phyloP scores from a whole-genome alignment of 2,329 filamentous ascomycete species.

The Alternaria rosae region DNA sequence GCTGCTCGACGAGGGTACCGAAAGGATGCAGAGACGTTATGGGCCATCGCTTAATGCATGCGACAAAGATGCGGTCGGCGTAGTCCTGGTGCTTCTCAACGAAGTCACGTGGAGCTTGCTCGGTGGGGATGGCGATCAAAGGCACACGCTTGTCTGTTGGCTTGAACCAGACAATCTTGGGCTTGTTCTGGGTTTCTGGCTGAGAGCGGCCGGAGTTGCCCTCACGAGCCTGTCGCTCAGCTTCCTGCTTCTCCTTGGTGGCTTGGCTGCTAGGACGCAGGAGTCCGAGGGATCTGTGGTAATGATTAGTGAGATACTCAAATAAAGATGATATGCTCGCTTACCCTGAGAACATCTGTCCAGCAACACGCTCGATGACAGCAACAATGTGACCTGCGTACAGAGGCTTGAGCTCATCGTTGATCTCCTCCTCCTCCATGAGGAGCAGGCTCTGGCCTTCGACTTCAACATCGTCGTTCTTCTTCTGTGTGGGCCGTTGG shows the following conservation, averaged over 20 bases:
- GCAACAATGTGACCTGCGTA: conserved; percentile 98
- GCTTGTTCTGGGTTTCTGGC: conserved; percentile 90
- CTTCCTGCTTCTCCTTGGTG: conserved; percentile 99
- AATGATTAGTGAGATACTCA: conserved; percentile 14
- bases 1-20: conserved; percentile 94
- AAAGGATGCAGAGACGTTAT: conserved; percentile 99
- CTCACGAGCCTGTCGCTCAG: conserved; percentile 90
- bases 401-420: conserved; percentile 95
- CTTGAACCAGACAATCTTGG: conserved; percentile 99
- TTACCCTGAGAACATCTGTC: conserved; percentile 92
- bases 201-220: conserved; percentile 75
- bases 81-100: conserved; percentile 99
- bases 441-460: conserved; percentile 96
- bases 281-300: conserved; percentile 79
- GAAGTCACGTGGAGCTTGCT: conserved; percentile 96
- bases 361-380: conserved; percentile 94
- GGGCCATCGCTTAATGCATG: conserved; percentile 99
- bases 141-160: conserved; percentile 98
- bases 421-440: conserved; percentile 98
- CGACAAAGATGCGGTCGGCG: conserved; percentile 96
- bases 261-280: conserved; percentile 96
- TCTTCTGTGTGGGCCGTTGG: conserved; percentile 98
- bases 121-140: conserved; percentile 95
- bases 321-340: conserved; percentile 5
- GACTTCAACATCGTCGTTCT: conserved; percentile 99